A percentile compares a stretch with the other conserved stretches of the same genome.
phyloP scores from a whole-genome alignment of 129 eudicot species.

The Smallanthus sonchifolius region DNA sequence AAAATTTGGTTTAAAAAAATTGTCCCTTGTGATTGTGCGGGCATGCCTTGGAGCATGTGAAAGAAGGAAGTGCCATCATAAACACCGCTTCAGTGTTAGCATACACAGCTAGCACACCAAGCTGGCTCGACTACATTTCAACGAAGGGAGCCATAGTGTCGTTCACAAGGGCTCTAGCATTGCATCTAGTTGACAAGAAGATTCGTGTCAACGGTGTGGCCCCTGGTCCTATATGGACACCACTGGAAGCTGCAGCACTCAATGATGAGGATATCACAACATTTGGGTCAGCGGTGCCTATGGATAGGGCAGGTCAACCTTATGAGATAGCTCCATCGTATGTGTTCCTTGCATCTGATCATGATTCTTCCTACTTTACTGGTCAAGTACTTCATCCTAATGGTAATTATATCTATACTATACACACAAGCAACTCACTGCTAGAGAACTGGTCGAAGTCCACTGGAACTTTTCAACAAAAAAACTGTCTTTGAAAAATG shows the following conservation, averaged over 20 bases:
- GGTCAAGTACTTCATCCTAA: constrained; percentile 85
- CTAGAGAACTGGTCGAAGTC: too few species aligned
- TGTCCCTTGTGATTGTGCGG: constrained; percentile 15
- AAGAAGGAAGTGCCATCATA: constrained; percentile 66
- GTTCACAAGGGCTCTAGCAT: constrained; percentile 61
- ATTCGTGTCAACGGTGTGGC: constrained; percentile 95
- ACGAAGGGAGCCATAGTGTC: constrained; percentile 81
- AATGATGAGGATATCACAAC: constrained; percentile 36
- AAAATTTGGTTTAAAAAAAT: too few species aligned
- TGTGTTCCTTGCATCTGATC: constrained; percentile 60
- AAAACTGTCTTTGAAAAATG: too few species aligned
- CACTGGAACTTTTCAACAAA: too few species aligned
- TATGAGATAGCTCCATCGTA: constrained; percentile 62
- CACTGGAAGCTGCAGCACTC: constrained; percentile 58
- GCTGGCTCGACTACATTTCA: constrained; percentile 56
- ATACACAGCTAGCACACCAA: constrained; percentile 54
- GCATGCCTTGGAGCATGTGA: constrained; percentile 86
- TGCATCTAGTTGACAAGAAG: constrained; percentile 51
- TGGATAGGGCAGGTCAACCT: constrained; percentile 83
- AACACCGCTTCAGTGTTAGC: constrained; percentile 70
- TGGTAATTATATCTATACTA: constrained; percentile 27
- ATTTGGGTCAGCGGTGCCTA: constrained; percentile 59
- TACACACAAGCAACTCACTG: not conserved
- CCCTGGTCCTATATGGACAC: constrained; percentile 91
- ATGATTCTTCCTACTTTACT: constrained; percentile 59